Base-by-base conservation (phyloP, 2,329 filamentous ascomycete species). In the Plectosphaerella cucumerina region DNA sequence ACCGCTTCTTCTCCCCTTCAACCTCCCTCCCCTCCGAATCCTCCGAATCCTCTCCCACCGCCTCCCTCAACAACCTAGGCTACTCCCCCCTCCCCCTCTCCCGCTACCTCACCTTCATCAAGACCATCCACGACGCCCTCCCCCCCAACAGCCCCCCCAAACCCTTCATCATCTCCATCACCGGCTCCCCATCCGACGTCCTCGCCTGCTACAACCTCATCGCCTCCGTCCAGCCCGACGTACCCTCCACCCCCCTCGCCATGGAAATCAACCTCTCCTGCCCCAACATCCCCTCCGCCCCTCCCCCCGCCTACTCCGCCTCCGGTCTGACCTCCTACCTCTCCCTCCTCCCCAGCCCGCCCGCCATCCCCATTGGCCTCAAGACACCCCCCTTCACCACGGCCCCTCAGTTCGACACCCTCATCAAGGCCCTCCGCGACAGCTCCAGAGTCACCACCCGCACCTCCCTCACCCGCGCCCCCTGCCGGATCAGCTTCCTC, bases 331-430 rank as follows among this genome's bases (percentile, higher is more conserved):
- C 63, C 0, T 65, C 67, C 5, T 90, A 89, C 54, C 68, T 92
- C 2, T 56, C 58, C 1, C 67, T 70, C 0, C 66, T 87, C 0
- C 66, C 71, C 0, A 39, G 55, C 0, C 55, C 63, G 3, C 67
- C 74, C 6, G 48, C 8, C 6, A 54, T 77, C 15, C 65, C 76
- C 3, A 57, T 75, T 10, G 89, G 88, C 0, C 73, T 92, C 56
- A 93, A 93, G 62, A 85, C 82, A 1, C 88, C 89, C 5, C 89
- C 89, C 0, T 92, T 90, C 59, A 92, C 87, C 0, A 81, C 90
- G 61, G 68, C 77, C 0, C 80, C 75, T 0, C 83, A 92, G 61
- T 92, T 86, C 62, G 62, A 70, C 0, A 72, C 70, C 17, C 66
- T 92, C 14, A 64, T 83, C 2, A 55, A 65, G 0, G 79, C 82